phyloP scores from a whole-genome alignment of 257 asterid species.

The Petunia axillaris region DNA sequence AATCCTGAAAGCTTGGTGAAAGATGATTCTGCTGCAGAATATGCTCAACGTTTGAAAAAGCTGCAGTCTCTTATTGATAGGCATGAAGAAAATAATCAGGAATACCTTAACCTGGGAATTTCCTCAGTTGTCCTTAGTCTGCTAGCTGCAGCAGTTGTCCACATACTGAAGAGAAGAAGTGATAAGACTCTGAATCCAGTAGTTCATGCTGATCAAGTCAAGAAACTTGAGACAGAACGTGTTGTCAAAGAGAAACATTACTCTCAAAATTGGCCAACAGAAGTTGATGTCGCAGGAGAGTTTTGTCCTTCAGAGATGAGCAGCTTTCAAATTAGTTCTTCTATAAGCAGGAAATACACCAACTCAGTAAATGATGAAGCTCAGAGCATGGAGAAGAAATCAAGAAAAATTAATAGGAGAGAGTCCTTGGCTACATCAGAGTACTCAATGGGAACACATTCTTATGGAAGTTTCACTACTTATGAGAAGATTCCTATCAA shows the following conservation, averaged over 20 bases:
- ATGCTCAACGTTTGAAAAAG: conserved; percentile 11
- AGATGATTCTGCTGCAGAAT: conserved; percentile 20
- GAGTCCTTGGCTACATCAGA: conserved; percentile 71
- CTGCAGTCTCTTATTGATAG: conserved; percentile 26
- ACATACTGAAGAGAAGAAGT: conserved; percentile 29
- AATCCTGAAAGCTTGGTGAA: conserved; percentile 29
- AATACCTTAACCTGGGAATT: conserved; percentile 26
- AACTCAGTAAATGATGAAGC: conserved; percentile 52
- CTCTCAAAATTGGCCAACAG: conserved; percentile 48
- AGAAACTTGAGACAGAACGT: conserved; percentile 17
- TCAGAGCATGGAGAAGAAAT: conserved; percentile 51
- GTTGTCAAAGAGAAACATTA: conserved; percentile 31
- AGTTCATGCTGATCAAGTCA: conserved; percentile 23
- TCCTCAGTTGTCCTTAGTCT: conserved; percentile 40
- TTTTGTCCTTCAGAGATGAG: conserved; percentile 74
- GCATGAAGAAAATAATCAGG: conserved; percentile 15
- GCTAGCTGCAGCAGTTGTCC: conserved; percentile 41
- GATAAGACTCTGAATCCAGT: background rate
- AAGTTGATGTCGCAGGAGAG: conserved; percentile 37
- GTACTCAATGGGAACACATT: conserved; percentile 51
- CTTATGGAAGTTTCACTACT: conserved; percentile 97
- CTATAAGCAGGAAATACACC: conserved; percentile 36
- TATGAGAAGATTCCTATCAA: conserved; percentile 71
- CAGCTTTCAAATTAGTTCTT: conserved; percentile 56
- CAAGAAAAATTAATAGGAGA: conserved; percentile 43